phyloP scores from a whole-genome alignment of 2,329 filamentous ascomycete species.

The Nemania serpens region DNA sequence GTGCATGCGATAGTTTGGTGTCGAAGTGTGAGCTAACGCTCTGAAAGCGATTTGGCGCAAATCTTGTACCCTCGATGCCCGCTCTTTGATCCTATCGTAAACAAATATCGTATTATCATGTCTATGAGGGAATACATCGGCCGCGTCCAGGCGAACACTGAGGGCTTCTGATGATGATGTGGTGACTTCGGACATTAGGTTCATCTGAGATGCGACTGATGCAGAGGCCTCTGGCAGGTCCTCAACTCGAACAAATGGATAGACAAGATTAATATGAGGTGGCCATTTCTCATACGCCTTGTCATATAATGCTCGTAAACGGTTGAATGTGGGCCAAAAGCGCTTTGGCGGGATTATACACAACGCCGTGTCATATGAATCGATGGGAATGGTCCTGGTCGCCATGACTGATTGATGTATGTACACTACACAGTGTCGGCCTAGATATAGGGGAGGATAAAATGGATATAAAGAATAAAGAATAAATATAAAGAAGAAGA shows the following conservation, averaged over 20 bases:
- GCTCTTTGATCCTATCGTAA: slow-evolving; percentile 38
- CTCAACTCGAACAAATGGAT: slow-evolving; percentile 63
- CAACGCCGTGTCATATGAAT: slow-evolving; percentile 62
- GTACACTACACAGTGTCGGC: not conserved
- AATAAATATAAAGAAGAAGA: not conserved
- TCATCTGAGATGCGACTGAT: slow-evolving; percentile 45
- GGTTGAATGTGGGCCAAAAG: slow-evolving; percentile 55
- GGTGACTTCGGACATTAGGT: slow-evolving; percentile 18
- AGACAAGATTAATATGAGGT: slow-evolving; percentile 68
- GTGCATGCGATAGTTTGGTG: slow-evolving; percentile 51
- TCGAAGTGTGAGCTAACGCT: slow-evolving; percentile 42
- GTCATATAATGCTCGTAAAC: slow-evolving; percentile 65
- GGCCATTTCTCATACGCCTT: slow-evolving; percentile 66
- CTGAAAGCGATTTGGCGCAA: slow-evolving; percentile 45
- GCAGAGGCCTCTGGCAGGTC: slow-evolving; percentile 50
- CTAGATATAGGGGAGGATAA: not conserved
- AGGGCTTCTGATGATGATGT: slow-evolving; percentile 9
- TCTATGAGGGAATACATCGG: slow-evolving; percentile 55
- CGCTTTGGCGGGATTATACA: slow-evolving; percentile 60
- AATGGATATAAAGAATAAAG: not conserved
- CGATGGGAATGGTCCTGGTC: slow-evolving; percentile 19
- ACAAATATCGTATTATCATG: slow-evolving; percentile 57
- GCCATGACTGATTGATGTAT: slow-evolving; percentile 26
- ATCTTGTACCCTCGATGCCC: slow-evolving; percentile 33
- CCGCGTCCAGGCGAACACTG: slow-evolving; percentile 45